Base-by-base conservation (phyloP, 306 rosid genomes). In the Begonia peltatifolia region DNA sequence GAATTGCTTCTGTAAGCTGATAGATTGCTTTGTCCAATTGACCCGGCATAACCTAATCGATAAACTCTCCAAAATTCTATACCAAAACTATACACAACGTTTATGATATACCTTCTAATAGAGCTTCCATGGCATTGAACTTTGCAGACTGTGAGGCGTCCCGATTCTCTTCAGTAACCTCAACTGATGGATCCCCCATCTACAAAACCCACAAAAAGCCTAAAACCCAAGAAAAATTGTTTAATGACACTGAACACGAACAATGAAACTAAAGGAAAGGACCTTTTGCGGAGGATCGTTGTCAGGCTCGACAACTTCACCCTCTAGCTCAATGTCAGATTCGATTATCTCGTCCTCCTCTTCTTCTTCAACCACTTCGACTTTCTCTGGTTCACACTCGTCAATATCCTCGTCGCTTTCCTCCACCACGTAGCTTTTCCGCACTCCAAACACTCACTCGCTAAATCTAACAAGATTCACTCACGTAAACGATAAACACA, bases 251-350 rank as follows among this genome's bases (percentile, higher is more conserved):
- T 30, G 38, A 30, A 30, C 38, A 6, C 51, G 10, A 51, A 38
- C 25, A 14, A 25, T 12, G 3, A 42, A 46, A 44, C 16, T 6
- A 10, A 11, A 65, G 62, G 11, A 12, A 43, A 46, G 30, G 36
- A 79, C 95, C 88, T 87, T 87, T 63, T 87, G 95, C 7, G 94
- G 77, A 57, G 94, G 87, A 57, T 80, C 96, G 59, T 76, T 62
- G 50, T 87, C 96, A 41, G 89, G 79, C 69, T 87, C 90, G 3
- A 84, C 80, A 14, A 58, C 70, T 41, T 87, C 96, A 54, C 94
- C 96, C 60, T 87, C 94, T 5, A 87, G 77, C 61, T 87, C 96
- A 17, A 87, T 25, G 68, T 87, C 96, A 10, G 96, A 87, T 68
- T 87, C 96, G 53, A 87, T 25, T 43, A 83, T 80, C 63, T 83